These are phyloP conservation scores for Pisolithus orientalis DNA, from an alignment of 768 basidiomycete genomes.

Conservation along the genomic window DNA sequence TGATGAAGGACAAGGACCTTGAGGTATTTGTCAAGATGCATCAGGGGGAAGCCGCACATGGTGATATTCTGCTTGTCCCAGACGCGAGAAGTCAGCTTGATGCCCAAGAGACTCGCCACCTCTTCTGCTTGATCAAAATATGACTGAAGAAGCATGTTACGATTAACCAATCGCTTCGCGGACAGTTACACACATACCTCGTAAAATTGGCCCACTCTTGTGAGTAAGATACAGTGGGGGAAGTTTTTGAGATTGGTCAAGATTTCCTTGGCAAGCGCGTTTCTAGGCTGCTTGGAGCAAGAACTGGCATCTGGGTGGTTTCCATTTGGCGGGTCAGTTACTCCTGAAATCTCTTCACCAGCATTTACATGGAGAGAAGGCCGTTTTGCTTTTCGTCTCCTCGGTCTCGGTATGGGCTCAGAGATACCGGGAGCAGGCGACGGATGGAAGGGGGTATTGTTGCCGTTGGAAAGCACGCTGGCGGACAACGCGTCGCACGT, in stretches of 20 bases:
- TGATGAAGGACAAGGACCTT: constrained; percentile 80
- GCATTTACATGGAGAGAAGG: no score
- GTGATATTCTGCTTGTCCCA: constrained; percentile 65
- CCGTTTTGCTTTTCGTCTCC: not conserved
- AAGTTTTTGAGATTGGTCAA: constrained; percentile 65
- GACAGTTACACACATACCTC: constrained; percentile 61
- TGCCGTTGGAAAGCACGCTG: not conserved
- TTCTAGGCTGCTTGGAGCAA: constrained; percentile 28
- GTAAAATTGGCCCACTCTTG: constrained; percentile 92
- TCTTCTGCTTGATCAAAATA: constrained; percentile 89
- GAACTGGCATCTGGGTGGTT: not conserved
- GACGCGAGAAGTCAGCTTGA: constrained; percentile 73
- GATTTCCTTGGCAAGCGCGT: constrained; percentile 63
- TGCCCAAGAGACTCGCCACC: constrained; percentile 69
- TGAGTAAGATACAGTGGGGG: constrained; percentile 85
- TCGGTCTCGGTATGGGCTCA: not conserved
- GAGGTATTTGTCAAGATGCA: constrained; percentile 81
- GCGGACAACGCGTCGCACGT: no score
- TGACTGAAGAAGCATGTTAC: constrained; percentile 46
- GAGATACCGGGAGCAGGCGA: not conserved
- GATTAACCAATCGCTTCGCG: not conserved
- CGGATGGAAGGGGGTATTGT: not conserved
- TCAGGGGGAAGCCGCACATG: constrained; percentile 90
- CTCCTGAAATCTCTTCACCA: no score
- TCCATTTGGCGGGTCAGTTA: not conserved